A percentile compares a stretch with the other conserved stretches of the same genome.
Evolutionary conservation across 441 rosid species (phyloP).

Genomic region (Macaranga tanarius): DNA sequence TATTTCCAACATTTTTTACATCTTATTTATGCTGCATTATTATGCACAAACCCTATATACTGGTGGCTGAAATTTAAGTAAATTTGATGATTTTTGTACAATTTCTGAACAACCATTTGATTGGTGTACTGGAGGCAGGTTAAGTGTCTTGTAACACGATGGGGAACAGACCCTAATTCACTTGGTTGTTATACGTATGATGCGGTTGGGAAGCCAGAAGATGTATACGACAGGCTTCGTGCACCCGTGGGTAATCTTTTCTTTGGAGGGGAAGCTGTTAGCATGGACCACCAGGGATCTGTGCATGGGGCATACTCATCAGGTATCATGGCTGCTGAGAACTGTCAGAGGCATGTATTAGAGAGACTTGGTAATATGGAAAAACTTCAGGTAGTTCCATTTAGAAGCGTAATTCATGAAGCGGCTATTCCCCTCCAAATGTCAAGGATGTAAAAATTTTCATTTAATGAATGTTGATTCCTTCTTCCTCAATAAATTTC

Average conservation of each 20-base stretch:
- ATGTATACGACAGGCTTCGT: constrained; percentile 65
- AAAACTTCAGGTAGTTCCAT: constrained; percentile 46
- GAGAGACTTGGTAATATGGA: constrained; percentile 47
- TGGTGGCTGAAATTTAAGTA: not conserved
- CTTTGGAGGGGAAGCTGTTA: constrained; percentile 89
- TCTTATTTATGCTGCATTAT: not conserved
- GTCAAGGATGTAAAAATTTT: constrained; percentile 63
- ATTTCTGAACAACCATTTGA: constrained; percentile 3
- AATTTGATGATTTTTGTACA: not conserved
- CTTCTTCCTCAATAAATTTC: no score
- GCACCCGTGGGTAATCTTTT: constrained; percentile 64
- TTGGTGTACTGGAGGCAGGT: constrained; percentile 41
- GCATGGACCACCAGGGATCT: constrained; percentile 80
- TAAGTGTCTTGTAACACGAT: constrained; percentile 59
- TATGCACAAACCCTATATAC: not conserved
- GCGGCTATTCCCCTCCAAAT: constrained; percentile 69
- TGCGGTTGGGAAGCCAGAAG: constrained; percentile 64
- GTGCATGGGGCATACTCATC: constrained; percentile 88
- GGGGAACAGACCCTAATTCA: constrained; percentile 83
- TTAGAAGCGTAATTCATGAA: constrained; percentile 42
- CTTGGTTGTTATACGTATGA: constrained; percentile 83
- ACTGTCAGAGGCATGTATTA: constrained; percentile 52
- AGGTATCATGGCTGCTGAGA: constrained; percentile 67
- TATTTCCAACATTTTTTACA: not conserved
- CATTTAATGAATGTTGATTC: no score